Evolutionary conservation across 306 rosid genomes (phyloP).

Genomic region (Prunus persica): Prunus_persica_NCBIv2 NC_034015.1:15071001-15071500

Average conservation of each 20-base stretch:
- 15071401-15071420: constrained; percentile 88
- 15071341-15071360: constrained; percentile 98
- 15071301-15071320: constrained; percentile 88
- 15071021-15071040: background rate
- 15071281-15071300: background rate
- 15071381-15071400: constrained; percentile 73
- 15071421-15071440: constrained; percentile 50
- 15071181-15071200: background rate
- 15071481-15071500: background rate
- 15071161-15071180: background rate
- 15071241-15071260: background rate
- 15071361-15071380: constrained; percentile 85
- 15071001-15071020: background rate
- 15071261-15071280: background rate
- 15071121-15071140: background rate
- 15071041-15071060: background rate
- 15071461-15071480: constrained; percentile 8
- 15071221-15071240: background rate
- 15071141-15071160: background rate
- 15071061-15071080: background rate
- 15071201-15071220: constrained; percentile 1
- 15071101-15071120: constrained; percentile 6
- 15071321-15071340: constrained; percentile 90
- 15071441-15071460: constrained; percentile 29
- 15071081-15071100: background rate